Conservation (phyloP, 177 flowering plant genomes). For the Vitis hybrid region DNA sequence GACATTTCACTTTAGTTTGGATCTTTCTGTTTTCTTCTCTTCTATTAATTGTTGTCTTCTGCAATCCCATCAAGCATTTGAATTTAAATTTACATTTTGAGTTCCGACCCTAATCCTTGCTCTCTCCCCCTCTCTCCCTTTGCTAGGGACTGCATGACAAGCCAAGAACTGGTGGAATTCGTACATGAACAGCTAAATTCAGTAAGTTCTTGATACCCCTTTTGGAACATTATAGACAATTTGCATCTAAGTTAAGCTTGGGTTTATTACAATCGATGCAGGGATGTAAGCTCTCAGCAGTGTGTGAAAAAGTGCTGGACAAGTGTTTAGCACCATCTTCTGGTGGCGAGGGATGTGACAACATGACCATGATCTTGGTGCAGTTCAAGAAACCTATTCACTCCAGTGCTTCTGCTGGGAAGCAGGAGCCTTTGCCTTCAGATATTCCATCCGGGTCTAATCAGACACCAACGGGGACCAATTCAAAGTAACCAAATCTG, state of each 20-base stretch:
- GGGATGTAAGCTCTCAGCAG: conserved; percentile 55
- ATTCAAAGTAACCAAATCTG: too few species aligned
- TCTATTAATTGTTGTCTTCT: neutral
- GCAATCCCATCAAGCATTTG: neutral
- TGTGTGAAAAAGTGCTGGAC: conserved; percentile 55
- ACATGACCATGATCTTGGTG: conserved; percentile 74
- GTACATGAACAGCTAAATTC: conserved; percentile 59
- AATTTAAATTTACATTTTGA: too few species aligned
- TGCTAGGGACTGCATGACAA: conserved; percentile 94
- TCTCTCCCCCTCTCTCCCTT: neutral
- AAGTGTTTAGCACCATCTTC: conserved; percentile 60
- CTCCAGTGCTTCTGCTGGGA: conserved; percentile 7
- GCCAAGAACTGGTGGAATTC: conserved; percentile 90
- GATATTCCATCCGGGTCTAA: conserved; percentile 6
- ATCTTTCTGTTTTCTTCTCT: neutral
- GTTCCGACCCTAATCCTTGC: neutral
- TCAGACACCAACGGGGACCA: too few species aligned
- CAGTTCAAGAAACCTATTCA: conserved; percentile 48
- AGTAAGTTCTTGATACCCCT: conserved; percentile 43
- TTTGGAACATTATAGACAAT: neutral
- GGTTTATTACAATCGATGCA: conserved; percentile 17
- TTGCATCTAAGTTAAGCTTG: neutral
- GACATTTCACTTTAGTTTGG: too few species aligned
- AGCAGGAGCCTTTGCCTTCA: conserved; percentile 8
- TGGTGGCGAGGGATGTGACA: conserved; percentile 71